These are phyloP conservation scores for Adiantum capillusveneris DNA, from an alignment of 75 land plant species.

Conservation along the genomic window DNA sequence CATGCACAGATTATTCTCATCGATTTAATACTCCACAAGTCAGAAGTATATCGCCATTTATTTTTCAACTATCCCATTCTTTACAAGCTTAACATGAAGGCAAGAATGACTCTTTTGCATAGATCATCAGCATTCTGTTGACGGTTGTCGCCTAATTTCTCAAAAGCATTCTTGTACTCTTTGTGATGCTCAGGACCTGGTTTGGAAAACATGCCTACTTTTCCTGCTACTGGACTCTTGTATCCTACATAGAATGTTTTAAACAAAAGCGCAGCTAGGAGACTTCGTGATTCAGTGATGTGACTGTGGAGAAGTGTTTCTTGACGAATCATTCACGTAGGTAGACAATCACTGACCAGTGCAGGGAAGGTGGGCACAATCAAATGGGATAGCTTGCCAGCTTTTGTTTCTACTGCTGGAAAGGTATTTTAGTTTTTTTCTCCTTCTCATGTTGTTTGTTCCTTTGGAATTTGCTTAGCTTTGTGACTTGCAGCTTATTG, in stretches of 20 bases:
- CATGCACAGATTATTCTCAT: conserved; percentile 72
- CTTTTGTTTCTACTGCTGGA: conserved; percentile 23
- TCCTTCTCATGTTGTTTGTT: too few species aligned
- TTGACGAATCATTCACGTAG: conserved; percentile 7
- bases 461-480: too few species aligned
- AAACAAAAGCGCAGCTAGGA: too few species aligned
- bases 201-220: conserved; percentile 23
- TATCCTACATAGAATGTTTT: conserved; percentile 1
- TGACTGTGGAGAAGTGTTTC: too few species aligned
- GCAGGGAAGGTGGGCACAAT: conserved; percentile 16
- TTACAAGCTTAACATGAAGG: conserved; percentile 34
- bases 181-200: conserved; percentile 11
- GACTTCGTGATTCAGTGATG: too few species aligned
- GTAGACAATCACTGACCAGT: conserved; percentile 13
- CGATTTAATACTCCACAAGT: conserved; percentile 83
- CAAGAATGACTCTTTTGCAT: conserved; percentile 9
- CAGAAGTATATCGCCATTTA: conserved; percentile 76
- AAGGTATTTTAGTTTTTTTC: conserved; percentile 10
- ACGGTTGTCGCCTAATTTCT: too few species aligned
- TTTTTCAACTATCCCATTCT: conserved; percentile 53
- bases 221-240: conserved; percentile 22
- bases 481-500: not conserved
- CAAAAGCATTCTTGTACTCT: too few species aligned
- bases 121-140: too few species aligned
- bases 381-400: conserved; percentile 20